Evolutionary conservation across 2,329 filamentous ascomycete species (phyloP).

Genomic region (Clonostachys byssicola): DNA sequence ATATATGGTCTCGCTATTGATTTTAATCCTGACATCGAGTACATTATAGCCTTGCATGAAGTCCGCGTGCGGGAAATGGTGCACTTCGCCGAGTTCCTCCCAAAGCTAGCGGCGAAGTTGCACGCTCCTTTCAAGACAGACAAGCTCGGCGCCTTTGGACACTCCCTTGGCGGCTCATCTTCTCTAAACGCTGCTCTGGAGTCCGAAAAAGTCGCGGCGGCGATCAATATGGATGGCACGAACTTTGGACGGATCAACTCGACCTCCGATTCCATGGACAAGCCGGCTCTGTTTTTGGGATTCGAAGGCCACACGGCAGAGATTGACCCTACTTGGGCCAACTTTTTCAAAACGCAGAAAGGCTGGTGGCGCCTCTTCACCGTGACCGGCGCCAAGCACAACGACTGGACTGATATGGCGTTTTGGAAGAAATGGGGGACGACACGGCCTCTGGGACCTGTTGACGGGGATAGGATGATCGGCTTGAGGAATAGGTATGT

Average conservation of each 20-base stretch:
- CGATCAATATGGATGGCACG: constrained; percentile 14
- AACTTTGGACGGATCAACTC: neutral
- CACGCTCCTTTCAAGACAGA: constrained; percentile 8
- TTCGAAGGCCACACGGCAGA: constrained; percentile 7
- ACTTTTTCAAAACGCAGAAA: constrained; percentile 5
- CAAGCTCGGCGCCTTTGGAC: constrained; percentile 10
- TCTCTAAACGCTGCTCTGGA: constrained; percentile 7
- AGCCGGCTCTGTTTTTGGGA: constrained; percentile 13
- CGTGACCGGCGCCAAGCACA: constrained; percentile 4
- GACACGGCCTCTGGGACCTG: neutral
- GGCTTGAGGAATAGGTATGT: constrained; percentile 3
- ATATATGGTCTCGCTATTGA: constrained; percentile 7
- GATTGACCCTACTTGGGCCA: constrained; percentile 4
- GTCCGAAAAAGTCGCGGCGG: constrained; percentile 4
- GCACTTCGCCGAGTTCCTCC: constrained; percentile 11
- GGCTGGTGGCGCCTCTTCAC: constrained; percentile 6
- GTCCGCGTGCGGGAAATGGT: neutral
- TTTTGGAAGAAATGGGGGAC: constrained; percentile 7
- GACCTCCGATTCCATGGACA: constrained; percentile 7
- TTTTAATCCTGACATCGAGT: neutral
- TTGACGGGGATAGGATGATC: constrained; percentile 6
- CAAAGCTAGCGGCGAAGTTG: constrained; percentile 6
- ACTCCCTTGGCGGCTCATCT: constrained; percentile 13
- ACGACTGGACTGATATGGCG: constrained; percentile 5
- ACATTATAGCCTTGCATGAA: neutral